A percentile compares a stretch with the other conserved stretches of the same genome.
phyloP scores from a whole-genome alignment of 305 asterid genomes.

The Fraxinus xanthoxyloides region DNA sequence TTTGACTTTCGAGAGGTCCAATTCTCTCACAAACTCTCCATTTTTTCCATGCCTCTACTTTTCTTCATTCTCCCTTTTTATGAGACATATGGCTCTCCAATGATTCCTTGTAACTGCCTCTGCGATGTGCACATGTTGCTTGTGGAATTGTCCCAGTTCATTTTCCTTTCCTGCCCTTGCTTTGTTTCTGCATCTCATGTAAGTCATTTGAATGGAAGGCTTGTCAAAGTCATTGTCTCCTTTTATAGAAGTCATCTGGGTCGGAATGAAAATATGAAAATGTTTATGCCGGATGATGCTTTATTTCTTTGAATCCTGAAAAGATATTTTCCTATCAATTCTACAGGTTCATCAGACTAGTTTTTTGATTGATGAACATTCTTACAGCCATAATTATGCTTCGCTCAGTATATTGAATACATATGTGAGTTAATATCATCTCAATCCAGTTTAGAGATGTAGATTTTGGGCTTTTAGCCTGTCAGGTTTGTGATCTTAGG shows the following conservation, averaged over 20 bases:
- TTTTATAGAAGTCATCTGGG: background rate
- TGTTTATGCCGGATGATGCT: background rate
- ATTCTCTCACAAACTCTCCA: background rate
- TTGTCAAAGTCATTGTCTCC: background rate
- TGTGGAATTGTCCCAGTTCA: background rate
- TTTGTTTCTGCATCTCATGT: background rate
- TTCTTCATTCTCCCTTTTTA: background rate
- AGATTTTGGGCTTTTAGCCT: slow-evolving; percentile 17
- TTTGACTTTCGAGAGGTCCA: background rate
- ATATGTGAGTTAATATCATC: slow-evolving; percentile 1
- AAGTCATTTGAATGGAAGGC: background rate
- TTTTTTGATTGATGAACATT: background rate
- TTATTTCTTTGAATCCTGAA: background rate
- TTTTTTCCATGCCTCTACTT: background rate
- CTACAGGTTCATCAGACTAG: background rate
- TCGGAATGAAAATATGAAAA: background rate
- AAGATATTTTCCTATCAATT: background rate
- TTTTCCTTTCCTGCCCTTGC: background rate
- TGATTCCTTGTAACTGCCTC: background rate
- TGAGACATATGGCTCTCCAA: background rate
- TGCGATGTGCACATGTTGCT: background rate
- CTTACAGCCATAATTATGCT: slow-evolving; percentile 2
- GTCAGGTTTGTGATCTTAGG: slow-evolving; percentile 13
- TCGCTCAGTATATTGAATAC: background rate
- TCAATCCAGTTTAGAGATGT: slow-evolving; percentile 8